A percentile compares a stretch with the other conserved stretches of the same genome.
These are phyloP conservation scores for Cucurbita maxima DNA, from an alignment of 306 rosid genomes.

Conservation along the genomic window DNA sequence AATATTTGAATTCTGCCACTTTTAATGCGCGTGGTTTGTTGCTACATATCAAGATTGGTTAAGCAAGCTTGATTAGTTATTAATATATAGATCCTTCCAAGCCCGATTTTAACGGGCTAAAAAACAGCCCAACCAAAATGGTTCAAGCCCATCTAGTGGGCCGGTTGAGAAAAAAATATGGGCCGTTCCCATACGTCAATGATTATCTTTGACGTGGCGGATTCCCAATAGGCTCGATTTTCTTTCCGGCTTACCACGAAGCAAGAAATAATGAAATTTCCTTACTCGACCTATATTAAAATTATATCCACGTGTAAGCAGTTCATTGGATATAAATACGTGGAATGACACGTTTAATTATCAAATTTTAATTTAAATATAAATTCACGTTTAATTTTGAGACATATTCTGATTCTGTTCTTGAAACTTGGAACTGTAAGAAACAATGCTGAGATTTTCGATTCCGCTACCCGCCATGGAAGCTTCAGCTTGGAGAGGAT, in stretches of 20 bases:
- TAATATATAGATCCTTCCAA: too few relatives aligned
- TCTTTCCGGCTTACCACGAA: too few relatives aligned
- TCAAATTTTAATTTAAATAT: neutral
- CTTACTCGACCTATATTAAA: neutral
- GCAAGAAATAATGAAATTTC: neutral
- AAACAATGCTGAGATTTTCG: conserved; percentile 20
- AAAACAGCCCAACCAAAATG: neutral
- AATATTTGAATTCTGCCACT: neutral
- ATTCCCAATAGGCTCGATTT: too few relatives aligned
- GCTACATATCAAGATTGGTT: neutral
- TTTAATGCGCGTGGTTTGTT: neutral
- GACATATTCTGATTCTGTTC: neutral
- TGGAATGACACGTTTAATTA: neutral
- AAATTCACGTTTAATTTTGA: neutral
- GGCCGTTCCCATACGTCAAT: neutral
- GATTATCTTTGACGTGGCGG: neutral
- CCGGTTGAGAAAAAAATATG: neutral
- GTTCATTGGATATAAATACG: neutral
- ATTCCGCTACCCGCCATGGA: conserved; percentile 32
- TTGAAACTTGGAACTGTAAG: neutral
- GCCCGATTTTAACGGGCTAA: neutral
- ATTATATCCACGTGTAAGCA: neutral
- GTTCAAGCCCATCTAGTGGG: neutral
- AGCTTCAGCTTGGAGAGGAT: conserved; percentile 47
- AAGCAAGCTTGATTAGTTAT: too few relatives aligned